Evolutionary conservation across 2,329 filamentous ascomycete species (phyloP).

Genomic region (Scedosporium minutisporum): DNA sequence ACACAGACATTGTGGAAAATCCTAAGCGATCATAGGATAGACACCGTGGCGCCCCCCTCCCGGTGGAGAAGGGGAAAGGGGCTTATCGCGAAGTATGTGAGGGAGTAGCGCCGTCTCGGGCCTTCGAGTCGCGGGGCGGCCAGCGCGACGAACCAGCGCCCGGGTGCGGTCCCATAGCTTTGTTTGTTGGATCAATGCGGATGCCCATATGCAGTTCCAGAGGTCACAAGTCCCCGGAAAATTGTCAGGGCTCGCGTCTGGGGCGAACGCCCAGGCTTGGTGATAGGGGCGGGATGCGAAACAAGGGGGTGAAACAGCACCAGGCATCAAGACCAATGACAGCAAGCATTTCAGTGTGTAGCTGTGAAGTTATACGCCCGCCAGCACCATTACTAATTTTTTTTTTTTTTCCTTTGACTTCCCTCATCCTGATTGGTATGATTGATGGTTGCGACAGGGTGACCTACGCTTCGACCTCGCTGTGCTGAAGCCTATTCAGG

Average conservation of each 20-base stretch:
- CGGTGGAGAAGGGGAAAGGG: no score
- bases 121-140: no score
- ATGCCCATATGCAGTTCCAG: neutral
- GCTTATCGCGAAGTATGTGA: no score
- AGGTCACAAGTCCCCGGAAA: neutral
- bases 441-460: neutral
- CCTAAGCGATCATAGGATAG: neutral
- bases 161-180: no score
- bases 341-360: neutral
- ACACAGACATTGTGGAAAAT: neutral
- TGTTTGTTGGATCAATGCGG: no score
- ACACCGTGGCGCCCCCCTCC: neutral
- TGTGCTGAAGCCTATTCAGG: neutral
- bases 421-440: neutral
- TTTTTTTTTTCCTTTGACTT: neutral
- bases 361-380: neutral
- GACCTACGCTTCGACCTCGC: neutral
- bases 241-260: neutral
- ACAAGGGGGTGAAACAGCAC: neutral
- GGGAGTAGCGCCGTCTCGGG: no score
- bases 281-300: neutral
- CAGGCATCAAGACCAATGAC: neutral
- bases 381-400: neutral
- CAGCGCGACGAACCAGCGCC: no score
- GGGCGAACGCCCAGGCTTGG: slow-evolving; percentile 1